Evolutionary conservation across 202 grass and related monocot species (phyloP).

Genomic region (Zizania palustris): DNA sequence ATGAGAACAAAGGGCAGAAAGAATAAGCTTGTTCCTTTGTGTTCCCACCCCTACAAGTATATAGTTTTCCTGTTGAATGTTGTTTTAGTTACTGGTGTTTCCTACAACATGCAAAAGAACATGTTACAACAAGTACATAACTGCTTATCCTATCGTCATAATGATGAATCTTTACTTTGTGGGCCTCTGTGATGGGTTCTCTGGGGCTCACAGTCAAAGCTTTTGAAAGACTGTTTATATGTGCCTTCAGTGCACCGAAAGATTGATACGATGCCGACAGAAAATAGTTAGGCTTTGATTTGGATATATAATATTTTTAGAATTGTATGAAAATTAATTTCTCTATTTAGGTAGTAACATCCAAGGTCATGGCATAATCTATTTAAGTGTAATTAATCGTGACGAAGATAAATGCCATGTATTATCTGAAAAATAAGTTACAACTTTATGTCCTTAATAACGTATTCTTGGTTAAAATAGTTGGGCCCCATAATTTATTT

Average conservation of each 20-base stretch:
- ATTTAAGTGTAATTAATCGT: neutral
- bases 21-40: neutral
- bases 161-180: neutral
- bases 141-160: neutral
- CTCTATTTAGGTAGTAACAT: neutral
- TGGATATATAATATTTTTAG: neutral
- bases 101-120: neutral
- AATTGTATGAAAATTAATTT: neutral
- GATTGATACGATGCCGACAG: neutral
- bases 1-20: neutral
- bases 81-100: neutral
- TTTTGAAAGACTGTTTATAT: neutral
- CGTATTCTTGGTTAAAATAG: neutral
- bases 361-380: neutral
- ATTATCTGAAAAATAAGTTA: neutral
- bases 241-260: conserved; percentile 5
- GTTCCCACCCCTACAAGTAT: neutral
- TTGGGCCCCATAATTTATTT: neutral
- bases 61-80: neutral
- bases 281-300: neutral
- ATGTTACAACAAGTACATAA: neutral
- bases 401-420: neutral
- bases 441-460: neutral
- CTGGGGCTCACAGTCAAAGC: neutral
- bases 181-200: neutral